Base-by-base conservation (phyloP, 805 yeast genomes). In the Sugiyamaella floridensis region DNA sequence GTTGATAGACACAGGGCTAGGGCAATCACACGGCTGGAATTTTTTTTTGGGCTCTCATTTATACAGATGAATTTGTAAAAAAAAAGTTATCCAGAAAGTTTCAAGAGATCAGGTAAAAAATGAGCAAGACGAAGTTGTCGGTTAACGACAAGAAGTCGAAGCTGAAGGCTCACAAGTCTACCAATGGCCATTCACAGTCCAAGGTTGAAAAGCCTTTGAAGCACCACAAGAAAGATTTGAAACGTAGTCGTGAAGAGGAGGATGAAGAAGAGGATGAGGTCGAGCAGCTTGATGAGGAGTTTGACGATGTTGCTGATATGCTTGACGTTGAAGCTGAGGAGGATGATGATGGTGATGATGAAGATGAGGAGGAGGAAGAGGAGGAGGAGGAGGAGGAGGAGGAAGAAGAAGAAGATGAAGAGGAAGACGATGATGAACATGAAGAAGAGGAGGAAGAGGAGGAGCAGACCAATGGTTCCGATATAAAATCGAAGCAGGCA, bases 381-480 rank as follows among this genome's bases (percentile, higher is more conserved):
- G 58, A 56, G 3, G 63, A 63, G 16, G 69, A 59, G 6, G 59
- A 60, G 19, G 63, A 53, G 12, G 57, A 54, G 6, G 63, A 58
- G 37, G 61, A 56, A 11, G 53, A 60, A n/a, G 61, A 64, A 0
- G 66, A 67, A 26, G 62, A 59, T 20, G 66, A 58, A 8, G 62
- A 60, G 22, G 64, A 58, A 18, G 60, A 60, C 34, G 69, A 70
- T 41, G 66, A 63, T 45, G 61, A 61, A 7, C 58, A 62, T 1
- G 44, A 54, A 5, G 67, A 48, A 9, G 52, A 52, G 11, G 56
- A 50, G 16, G 51, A 51, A 14, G 57, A 50, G 22, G 62, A 58
- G 14, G 54, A 48, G 16, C 42, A 49, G 14, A 55, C 48, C 22
- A 47, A 56, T 4, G 43, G 41, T 12, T 37, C 52, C 4, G 40